These are phyloP conservation scores for Turnera subulata DNA, from an alignment of 345 rosid genomes.

Conservation along the genomic window DNA sequence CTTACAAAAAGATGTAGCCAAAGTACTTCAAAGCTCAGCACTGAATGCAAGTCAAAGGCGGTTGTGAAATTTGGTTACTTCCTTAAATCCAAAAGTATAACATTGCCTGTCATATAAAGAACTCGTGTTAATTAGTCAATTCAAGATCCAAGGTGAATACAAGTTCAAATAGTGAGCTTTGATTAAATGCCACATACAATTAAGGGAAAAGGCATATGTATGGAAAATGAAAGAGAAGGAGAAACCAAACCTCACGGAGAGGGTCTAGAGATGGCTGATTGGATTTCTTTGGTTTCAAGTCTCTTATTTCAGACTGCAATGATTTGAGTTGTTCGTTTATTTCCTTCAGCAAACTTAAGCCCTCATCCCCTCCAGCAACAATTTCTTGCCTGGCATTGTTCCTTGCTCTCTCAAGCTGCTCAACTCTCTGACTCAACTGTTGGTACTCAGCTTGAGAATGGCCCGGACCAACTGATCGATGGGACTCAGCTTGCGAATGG, in stretches of 20 bases:
- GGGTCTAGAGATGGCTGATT: slow-evolving; percentile 24
- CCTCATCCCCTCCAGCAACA: slow-evolving; percentile 39
- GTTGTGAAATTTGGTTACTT: slow-evolving; percentile 5
- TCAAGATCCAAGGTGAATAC: background rate
- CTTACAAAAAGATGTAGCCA: background rate
- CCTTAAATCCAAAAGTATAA: slow-evolving; percentile 69
- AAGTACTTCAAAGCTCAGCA: background rate
- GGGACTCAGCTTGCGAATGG: slow-evolving; percentile 22
- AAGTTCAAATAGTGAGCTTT: slow-evolving; percentile 8
- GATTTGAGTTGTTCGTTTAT: slow-evolving; percentile 58
- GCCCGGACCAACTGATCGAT: slow-evolving; percentile 2
- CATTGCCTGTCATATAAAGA: slow-evolving; percentile 62
- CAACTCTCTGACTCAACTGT: slow-evolving; percentile 35
- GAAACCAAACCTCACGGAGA: slow-evolving; percentile 43
- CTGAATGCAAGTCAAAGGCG: background rate
- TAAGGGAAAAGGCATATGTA: background rate
- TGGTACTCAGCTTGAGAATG: slow-evolving; percentile 24
- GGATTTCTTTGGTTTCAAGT: slow-evolving; percentile 34
- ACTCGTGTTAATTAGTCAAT: slow-evolving; percentile 1
- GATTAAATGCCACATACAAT: no score
- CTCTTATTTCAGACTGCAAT: slow-evolving; percentile 57
- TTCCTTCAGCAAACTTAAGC: slow-evolving; percentile 52
- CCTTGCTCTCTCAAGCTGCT: slow-evolving; percentile 45
- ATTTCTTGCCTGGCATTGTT: slow-evolving; percentile 30
- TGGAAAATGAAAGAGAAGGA: background rate